Conservation (phyloP, 75 land plant genomes). For the Ceratopteris richardii region DNA sequence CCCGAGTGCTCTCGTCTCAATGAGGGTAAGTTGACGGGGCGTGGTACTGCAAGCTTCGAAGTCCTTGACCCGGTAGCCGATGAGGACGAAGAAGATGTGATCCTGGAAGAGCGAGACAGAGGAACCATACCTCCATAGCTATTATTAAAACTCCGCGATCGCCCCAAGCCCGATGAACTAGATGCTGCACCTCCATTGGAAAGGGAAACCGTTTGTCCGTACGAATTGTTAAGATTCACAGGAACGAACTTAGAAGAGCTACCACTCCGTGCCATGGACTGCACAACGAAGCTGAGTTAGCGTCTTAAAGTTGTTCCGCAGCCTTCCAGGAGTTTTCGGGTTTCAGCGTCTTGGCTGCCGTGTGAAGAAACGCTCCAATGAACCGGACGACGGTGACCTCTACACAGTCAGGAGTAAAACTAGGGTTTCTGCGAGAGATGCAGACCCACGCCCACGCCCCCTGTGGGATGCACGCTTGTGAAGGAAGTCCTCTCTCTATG, state of each 20-base stretch:
- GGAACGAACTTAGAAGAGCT: constrained; percentile 62
- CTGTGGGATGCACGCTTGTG: no score
- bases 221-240: constrained; percentile 79
- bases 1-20: constrained; percentile 77
- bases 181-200: background rate
- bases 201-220: constrained; percentile 35
- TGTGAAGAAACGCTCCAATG: no score
- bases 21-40: constrained; percentile 91
- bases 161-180: background rate
- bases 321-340: no score
- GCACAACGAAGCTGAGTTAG: no score
- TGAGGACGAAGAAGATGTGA: constrained; percentile 9
- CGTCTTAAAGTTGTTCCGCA: no score
- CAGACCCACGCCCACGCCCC: no score
- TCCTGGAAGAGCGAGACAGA: constrained; percentile 42
- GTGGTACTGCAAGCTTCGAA: constrained; percentile 72
- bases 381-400: no score
- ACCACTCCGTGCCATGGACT: constrained; percentile 44
- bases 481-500: no score
- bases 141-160: constrained; percentile 4
- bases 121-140: constrained; percentile 85
- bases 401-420: no score
- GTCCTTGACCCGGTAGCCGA: constrained; percentile 22
- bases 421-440: no score
- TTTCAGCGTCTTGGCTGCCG: no score